phyloP scores from a whole-genome alignment of 2,329 filamentous ascomycete species.

The Didymella pomorum region DNA sequence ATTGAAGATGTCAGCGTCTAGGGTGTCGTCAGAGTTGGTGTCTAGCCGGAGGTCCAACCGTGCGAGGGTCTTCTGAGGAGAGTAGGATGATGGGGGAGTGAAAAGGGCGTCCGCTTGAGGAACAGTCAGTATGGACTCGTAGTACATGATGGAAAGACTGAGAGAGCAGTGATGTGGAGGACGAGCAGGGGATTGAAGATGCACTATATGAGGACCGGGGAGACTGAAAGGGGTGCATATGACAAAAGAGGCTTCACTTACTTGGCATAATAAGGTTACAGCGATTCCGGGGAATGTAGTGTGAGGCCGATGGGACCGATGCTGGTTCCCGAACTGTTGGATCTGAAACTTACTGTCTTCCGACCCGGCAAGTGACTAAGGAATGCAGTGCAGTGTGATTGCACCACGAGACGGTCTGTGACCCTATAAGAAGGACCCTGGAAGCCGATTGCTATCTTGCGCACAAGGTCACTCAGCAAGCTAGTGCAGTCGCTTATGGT shows the following conservation, averaged over 20 bases:
- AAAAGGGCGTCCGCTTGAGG: slow-evolving; percentile 54
- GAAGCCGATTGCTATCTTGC: slow-evolving; percentile 43
- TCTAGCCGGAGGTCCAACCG: slow-evolving; percentile 51
- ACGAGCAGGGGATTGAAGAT: slow-evolving; percentile 21
- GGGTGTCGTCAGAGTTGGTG: slow-evolving; percentile 51
- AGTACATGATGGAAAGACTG: slow-evolving; percentile 43
- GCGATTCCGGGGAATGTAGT: slow-evolving; percentile 47
- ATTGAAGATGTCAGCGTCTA: slow-evolving; percentile 55
- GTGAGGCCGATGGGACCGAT: slow-evolving; percentile 43
- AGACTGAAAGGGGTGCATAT: slow-evolving; percentile 40
- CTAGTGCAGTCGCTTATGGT: slow-evolving; percentile 39
- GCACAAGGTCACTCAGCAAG: slow-evolving; percentile 49
- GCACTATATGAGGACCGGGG: slow-evolving; percentile 37
- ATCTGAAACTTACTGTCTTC: slow-evolving; percentile 51
- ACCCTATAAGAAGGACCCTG: slow-evolving; percentile 44
- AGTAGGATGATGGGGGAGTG: slow-evolving; percentile 53
- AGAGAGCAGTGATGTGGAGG: slow-evolving; percentile 13
- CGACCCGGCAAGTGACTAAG: slow-evolving; percentile 47
- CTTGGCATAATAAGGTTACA: slow-evolving; percentile 53
- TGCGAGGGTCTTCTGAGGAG: slow-evolving; percentile 49
- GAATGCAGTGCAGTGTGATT: slow-evolving; percentile 48
- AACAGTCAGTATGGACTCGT: slow-evolving; percentile 50
- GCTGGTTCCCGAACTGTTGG: slow-evolving; percentile 45
- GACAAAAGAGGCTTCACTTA: slow-evolving; percentile 48
- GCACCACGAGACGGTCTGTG: slow-evolving; percentile 51